A percentile compares a stretch with the other conserved stretches of the same genome.
These are phyloP conservation scores for Punctularia strigosozonata DNA, from an alignment of 768 basidiomycete species.

Conservation along the genomic window DNA sequence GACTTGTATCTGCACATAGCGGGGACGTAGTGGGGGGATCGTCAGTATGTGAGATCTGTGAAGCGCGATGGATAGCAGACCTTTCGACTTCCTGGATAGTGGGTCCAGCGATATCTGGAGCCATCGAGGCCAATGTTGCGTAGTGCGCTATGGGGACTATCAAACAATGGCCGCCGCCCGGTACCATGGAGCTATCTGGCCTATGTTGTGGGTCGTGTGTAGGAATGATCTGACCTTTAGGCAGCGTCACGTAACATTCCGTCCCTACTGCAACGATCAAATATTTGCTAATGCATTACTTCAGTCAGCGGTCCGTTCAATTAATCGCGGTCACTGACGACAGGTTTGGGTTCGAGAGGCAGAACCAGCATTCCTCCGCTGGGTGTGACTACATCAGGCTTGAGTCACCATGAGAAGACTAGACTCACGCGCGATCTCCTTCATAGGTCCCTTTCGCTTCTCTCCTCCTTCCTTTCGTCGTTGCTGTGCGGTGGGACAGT, in stretches of 20 bases:
- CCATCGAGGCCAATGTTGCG: constrained; percentile 76
- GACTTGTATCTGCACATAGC: constrained; percentile 53
- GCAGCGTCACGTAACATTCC: constrained; percentile 92
- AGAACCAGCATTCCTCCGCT: constrained; percentile 99
- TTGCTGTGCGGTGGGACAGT: constrained; percentile 67
- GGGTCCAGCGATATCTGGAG: constrained; percentile 60
- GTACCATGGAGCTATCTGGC: constrained; percentile 38
- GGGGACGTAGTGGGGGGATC: not conserved
- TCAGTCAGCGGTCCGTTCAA: constrained; percentile 4
- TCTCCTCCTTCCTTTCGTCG: constrained; percentile 25
- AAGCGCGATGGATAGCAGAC: constrained; percentile 22
- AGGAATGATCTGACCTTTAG: constrained; percentile 89
- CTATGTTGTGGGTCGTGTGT: constrained; percentile 47
- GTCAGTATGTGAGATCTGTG: not conserved
- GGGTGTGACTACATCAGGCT: constrained; percentile 2
- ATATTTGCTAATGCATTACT: constrained; percentile 55
- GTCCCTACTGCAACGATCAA: constrained; percentile 88
- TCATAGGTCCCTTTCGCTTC: constrained; percentile 46
- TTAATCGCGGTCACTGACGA: constrained; percentile 38
- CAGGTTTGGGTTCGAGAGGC: constrained; percentile 85
- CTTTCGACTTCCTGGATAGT: constrained; percentile 74
- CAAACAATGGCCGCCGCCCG: constrained; percentile 93
- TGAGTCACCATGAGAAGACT: no score
- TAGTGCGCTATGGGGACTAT: constrained; percentile 92
- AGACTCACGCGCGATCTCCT: constrained; percentile 69